Conservation (phyloP, 2,329 filamentous ascomycete species). For the Cercospora janseana region DNA sequence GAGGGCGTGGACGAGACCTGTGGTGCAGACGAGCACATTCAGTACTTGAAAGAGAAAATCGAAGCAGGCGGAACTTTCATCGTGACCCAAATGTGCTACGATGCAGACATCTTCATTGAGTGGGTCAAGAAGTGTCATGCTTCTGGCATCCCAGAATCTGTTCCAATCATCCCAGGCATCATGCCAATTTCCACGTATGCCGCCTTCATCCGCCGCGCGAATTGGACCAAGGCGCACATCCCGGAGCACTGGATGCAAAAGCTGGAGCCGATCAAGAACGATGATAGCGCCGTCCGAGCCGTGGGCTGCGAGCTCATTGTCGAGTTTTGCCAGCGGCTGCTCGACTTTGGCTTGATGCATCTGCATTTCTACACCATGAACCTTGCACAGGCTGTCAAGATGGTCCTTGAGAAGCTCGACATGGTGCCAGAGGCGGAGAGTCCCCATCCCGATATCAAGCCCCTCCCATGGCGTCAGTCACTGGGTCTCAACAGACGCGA, state of each 20-base stretch:
- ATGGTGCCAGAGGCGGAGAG: slow-evolving; percentile 76
- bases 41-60: slow-evolving; percentile 95
- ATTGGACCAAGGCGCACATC: slow-evolving; percentile 84
- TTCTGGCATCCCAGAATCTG: slow-evolving; percentile 66
- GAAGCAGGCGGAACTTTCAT: slow-evolving; percentile 92
- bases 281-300: slow-evolving; percentile 87
- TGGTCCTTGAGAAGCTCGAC: slow-evolving; percentile 87
- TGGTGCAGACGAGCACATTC: slow-evolving; percentile 77
- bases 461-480: slow-evolving; percentile 95
- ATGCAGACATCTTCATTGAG: slow-evolving; percentile 87
- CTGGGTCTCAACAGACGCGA: slow-evolving; percentile 82
- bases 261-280: slow-evolving; percentile 92
- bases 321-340: slow-evolving; percentile 82
- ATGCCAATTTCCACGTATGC: slow-evolving; percentile 96
- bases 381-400: slow-evolving; percentile 85
- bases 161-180: slow-evolving; percentile 82
- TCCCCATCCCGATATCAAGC: slow-evolving; percentile 52
- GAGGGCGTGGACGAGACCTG: slow-evolving; percentile 94
- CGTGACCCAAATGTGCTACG: slow-evolving; percentile 99
- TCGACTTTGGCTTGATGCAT: slow-evolving; percentile 76
- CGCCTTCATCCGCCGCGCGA: slow-evolving; percentile 83
- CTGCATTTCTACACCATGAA: slow-evolving; percentile 99
- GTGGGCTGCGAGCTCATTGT: slow-evolving; percentile 84
- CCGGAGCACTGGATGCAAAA: slow-evolving; percentile 76
- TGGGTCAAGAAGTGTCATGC: slow-evolving; percentile 87